phyloP scores from a whole-genome alignment of 1,284 basidiomycete species.

The Cerrena zonata region DNA sequence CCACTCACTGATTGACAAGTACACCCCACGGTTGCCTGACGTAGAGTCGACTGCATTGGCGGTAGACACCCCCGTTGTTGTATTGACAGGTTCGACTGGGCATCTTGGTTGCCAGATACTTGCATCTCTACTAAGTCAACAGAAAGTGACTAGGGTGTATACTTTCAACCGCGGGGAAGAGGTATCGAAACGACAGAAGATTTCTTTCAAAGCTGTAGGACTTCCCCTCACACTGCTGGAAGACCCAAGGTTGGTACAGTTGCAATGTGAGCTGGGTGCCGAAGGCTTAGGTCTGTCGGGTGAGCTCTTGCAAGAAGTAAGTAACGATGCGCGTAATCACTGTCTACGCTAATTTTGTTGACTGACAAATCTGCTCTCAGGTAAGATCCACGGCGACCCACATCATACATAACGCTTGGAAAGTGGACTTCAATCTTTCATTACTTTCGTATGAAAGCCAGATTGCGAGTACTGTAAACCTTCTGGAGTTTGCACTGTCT shows the following conservation, averaged over 20 bases:
- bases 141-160: constrained; percentile 9
- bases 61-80: constrained; percentile 5
- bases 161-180: constrained; percentile 10
- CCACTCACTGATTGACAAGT: background rate
- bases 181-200: constrained; percentile 19
- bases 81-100: constrained; percentile 17
- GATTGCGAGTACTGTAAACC: constrained; percentile 20
- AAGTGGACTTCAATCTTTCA: constrained; percentile 31
- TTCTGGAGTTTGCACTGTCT: constrained; percentile 25
- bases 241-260: constrained; percentile 24
- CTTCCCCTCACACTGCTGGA: constrained; percentile 25
- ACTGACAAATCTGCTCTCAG: no score
- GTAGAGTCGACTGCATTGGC: background rate
- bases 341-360: no score
- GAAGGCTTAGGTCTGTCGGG: constrained; percentile 17
- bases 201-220: constrained; percentile 26
- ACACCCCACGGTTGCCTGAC: background rate
- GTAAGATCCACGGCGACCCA: constrained; percentile 14
- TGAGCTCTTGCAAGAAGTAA: background rate
- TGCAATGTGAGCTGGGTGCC: constrained; percentile 24
- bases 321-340: no score
- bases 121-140: constrained; percentile 7
- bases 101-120: constrained; percentile 14
- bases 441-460: constrained; percentile 28
- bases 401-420: constrained; percentile 26